phyloP scores from a whole-genome alignment of 169 alveolate genomes.

The Plasmodium relictum region DNA sequence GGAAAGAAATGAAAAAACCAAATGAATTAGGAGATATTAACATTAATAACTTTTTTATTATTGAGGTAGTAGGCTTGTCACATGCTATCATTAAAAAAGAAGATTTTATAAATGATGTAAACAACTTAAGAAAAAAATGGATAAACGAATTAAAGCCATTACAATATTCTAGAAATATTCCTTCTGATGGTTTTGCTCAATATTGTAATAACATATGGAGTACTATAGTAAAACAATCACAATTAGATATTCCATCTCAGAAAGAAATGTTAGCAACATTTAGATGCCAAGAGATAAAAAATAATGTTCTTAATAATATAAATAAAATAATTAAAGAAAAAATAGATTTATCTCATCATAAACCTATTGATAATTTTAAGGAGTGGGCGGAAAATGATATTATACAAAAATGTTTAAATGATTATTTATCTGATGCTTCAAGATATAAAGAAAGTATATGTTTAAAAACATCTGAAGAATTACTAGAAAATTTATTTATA shows the following conservation, averaged over 20 bases:
- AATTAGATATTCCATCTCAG: conserved; percentile 90
- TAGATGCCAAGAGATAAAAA: conserved; percentile 89
- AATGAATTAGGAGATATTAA: conserved; percentile 1
- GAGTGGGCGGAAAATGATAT: conserved; percentile 77
- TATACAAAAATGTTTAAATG: conserved; percentile 72
- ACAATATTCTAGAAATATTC: conserved; percentile 88
- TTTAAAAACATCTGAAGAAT: conserved; percentile 75
- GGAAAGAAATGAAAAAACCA: conserved; percentile 88
- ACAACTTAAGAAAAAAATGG: conserved; percentile 81
- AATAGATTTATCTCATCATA: conserved; percentile 33
- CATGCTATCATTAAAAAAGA: conserved; percentile 85
- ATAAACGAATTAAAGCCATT: conserved; percentile 79
- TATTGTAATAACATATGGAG: conserved; percentile 85
- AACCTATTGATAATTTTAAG: conserved; percentile 73
- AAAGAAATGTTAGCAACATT: conserved; percentile 90
- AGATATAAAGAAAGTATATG: conserved; percentile 82
- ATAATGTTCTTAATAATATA: conserved; percentile 77
- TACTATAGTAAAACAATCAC: conserved; percentile 89
- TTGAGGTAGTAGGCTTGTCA: conserved; percentile 88
- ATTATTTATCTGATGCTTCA: conserved; percentile 81
- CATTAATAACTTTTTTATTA: conserved; percentile 77
- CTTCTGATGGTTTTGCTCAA: conserved; percentile 91
- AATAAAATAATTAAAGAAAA: conserved; percentile 54
- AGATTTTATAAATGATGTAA: conserved; percentile 83
- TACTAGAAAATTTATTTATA: conserved; percentile 42